These are phyloP conservation scores for Boletus sp. DNA, from an alignment of 768 basidiomycete genomes.

Conservation along the genomic window DNA sequence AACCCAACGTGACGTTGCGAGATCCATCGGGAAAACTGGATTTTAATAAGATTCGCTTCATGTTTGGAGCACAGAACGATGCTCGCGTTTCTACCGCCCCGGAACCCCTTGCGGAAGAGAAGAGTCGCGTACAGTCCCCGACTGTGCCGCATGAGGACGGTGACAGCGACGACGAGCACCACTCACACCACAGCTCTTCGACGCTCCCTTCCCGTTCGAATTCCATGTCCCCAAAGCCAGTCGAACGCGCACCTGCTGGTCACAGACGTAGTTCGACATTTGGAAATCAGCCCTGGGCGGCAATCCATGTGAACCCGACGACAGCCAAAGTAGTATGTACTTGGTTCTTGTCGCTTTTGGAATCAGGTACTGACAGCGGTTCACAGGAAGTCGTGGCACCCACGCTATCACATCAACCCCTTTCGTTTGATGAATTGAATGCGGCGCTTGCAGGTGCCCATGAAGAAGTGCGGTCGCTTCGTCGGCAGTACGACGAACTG, in stretches of 20 bases:
- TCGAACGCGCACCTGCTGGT: neutral
- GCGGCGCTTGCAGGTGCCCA: conserved; percentile 21
- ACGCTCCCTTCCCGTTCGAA: conserved; percentile 7
- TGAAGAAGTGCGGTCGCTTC: conserved; percentile 27
- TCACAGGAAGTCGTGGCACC: conserved; percentile 8
- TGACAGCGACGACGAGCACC: conserved; percentile 20
- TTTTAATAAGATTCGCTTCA: conserved; percentile 29
- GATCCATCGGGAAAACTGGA: conserved; percentile 32
- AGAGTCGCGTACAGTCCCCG: neutral
- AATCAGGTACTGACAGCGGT: conserved; percentile 1
- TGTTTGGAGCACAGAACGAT: conserved; percentile 23
- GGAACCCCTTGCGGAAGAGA: neutral
- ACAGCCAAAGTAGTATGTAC: conserved; percentile 8
- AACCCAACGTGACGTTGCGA: conserved; percentile 14
- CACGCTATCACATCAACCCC: conserved; percentile 3
- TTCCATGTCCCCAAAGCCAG: conserved; percentile 17
- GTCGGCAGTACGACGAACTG: conserved; percentile 27
- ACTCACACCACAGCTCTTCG: conserved; percentile 9
- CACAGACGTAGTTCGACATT: conserved; percentile 28
- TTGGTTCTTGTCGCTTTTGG: neutral
- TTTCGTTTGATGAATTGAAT: conserved; percentile 29
- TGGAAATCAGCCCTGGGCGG: conserved; percentile 15
- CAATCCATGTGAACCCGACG: conserved; percentile 7
- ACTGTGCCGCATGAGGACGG: conserved; percentile 1
- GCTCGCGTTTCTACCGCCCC: no score